Evolutionary conservation across 768 basidiomycete genomes (phyloP), one percentile per base, ranked within the genome.

Genomic region (Tylopilus sp.): DNA sequence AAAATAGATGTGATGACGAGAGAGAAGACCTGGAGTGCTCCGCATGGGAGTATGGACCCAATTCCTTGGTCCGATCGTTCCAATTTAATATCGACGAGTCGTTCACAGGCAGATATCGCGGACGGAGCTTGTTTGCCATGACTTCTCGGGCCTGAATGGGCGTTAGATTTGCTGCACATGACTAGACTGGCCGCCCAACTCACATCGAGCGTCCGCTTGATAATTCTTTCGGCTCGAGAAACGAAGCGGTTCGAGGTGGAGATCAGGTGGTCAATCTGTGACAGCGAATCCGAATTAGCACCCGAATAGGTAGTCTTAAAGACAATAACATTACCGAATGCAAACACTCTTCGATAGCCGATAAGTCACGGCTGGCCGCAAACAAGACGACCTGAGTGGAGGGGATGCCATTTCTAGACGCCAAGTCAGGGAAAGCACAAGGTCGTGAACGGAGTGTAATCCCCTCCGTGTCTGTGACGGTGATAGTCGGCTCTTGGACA

Each of bases 191-290:
- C 21, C 33, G 31, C 21, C 46, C 30, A 5, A 59, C 75, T 50
- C 55, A 82, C 85, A 70, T 79, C 77, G 49, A 86, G 62, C 15
- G 79, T 80, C 50, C 78, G 72, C 50, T 74, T 77, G 21, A 82
- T 73, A 11, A 85, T 74, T 25, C 79, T 73, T 51, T 84, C 83
- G 4, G 79, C 75, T 47, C 83, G 75, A 28, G 74, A 71, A 25
- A 85, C 75, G n/a, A 77, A 80, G 47, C 79, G 79, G 53, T 75
- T 73, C 18, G 81, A 77, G 23, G 76, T 68, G 25, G 75, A 67
- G 49, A 84, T 74, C 60, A 80, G 77, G 53, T 82, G 73, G 43
- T 83, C 79, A 15, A 80, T 79, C 82, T 85, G 36, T 39, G 22
- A 38, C 13, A 36, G 20, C 8, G 28, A 43, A 48, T 57, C 22